Evolutionary conservation across 352 stramenopile species (phyloP).

Genomic region (Phytopythium ostracodes): DNA sequence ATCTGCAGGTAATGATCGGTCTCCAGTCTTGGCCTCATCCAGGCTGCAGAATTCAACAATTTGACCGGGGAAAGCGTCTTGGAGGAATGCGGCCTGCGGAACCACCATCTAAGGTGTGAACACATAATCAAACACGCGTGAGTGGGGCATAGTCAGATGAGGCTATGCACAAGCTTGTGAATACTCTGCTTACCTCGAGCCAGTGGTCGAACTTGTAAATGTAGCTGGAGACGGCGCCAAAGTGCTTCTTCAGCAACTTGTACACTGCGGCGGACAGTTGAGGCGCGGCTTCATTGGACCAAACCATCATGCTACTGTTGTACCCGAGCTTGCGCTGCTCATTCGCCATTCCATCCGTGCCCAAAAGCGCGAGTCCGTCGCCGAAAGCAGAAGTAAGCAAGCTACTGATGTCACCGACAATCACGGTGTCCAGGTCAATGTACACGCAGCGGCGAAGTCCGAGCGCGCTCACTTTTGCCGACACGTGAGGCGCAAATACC

Average conservation of each 20-base stretch:
- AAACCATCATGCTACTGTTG: constrained; percentile 80
- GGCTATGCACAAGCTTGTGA: not conserved
- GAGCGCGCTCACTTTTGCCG: constrained; percentile 21
- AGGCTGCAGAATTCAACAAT: constrained; percentile 74
- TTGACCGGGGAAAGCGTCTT: constrained; percentile 37
- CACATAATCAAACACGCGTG: not conserved
- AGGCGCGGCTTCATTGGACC: constrained; percentile 19
- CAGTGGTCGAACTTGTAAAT: constrained; percentile 90
- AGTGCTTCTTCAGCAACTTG: constrained; percentile 34
- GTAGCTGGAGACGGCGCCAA: constrained; percentile 27
- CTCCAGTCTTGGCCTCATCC: constrained; percentile 8
- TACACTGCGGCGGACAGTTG: constrained; percentile 22
- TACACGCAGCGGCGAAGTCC: constrained; percentile 30
- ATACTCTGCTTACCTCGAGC: constrained; percentile 41
- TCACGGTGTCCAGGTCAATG: constrained; percentile 78
- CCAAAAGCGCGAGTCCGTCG: constrained; percentile 31
- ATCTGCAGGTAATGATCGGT: constrained; percentile 14
- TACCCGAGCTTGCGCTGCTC: constrained; percentile 52
- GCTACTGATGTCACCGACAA: constrained; percentile 36
- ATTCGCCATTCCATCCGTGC: constrained; percentile 68
- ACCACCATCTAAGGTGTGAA: constrained; percentile 30
- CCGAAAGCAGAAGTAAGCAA: constrained; percentile 12
- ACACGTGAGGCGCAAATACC: constrained; percentile 39
- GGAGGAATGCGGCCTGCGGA: constrained; percentile 24
- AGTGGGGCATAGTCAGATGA: no score